Evolutionary conservation across 2,329 filamentous ascomycete species (phyloP).

Genomic region (Periconia sp.): DNA sequence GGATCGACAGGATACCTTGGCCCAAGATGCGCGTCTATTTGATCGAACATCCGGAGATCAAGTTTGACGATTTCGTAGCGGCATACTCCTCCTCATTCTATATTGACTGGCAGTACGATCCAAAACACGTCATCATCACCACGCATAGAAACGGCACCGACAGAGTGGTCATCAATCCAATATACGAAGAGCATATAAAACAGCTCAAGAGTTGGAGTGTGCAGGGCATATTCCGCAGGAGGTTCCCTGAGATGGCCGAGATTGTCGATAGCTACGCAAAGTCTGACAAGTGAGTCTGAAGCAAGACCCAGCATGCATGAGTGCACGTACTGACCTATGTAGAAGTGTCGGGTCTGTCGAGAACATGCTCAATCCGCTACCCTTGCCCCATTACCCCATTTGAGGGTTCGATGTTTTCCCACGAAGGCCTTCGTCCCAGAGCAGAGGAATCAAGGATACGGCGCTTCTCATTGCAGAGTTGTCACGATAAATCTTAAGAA

Average conservation of each 20-base stretch:
- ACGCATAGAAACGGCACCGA: slow-evolving; percentile 3
- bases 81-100: slow-evolving; percentile 22
- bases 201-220: slow-evolving; percentile 27
- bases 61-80: slow-evolving; percentile 23
- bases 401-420: too few species aligned
- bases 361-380: slow-evolving; percentile 4
- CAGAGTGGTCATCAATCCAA: slow-evolving; percentile 22
- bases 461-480: too few species aligned
- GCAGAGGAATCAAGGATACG: too few species aligned
- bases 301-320: neutral
- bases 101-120: slow-evolving; percentile 25
- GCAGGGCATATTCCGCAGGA: slow-evolving; percentile 13
- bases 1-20: slow-evolving; percentile 24
- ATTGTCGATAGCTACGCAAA: slow-evolving; percentile 20
- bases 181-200: slow-evolving; percentile 28
- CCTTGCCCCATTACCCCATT: too few species aligned
- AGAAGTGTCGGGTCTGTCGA: slow-evolving; percentile 3
- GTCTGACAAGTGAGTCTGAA: slow-evolving; percentile 5
- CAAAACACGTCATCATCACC: slow-evolving; percentile 19
- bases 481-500: too few species aligned
- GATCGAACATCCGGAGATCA: slow-evolving; percentile 21
- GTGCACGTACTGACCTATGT: neutral
- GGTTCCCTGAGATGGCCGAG: slow-evolving; percentile 23
- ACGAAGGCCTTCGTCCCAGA: too few species aligned
- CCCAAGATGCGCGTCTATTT: slow-evolving; percentile 21